Percentiles rank a stretch among this genome's conserved stretches.
Evolutionary conservation across 306 rosid genomes (phyloP).

Genomic region (Prinsepia uniflora): DNA sequence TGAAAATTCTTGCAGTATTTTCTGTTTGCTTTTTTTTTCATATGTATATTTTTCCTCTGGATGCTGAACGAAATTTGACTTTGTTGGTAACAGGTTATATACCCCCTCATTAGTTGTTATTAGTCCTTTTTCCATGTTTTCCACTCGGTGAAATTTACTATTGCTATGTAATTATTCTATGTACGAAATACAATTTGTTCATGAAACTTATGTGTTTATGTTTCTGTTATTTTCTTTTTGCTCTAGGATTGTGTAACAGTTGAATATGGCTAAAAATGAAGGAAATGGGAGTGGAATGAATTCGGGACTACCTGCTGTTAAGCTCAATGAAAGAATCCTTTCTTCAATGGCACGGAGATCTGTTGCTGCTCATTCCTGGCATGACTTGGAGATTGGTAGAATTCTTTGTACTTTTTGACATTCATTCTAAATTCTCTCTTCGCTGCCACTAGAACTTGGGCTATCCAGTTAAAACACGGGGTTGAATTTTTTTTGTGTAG

Average conservation of each 20-base stretch:
- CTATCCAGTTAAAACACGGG: not conserved
- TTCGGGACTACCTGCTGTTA: conserved; percentile 30
- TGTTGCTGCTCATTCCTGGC: conserved; percentile 99
- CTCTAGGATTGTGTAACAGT: conserved; percentile 24
- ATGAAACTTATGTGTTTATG: conserved; percentile 1
- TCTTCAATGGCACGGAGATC: conserved; percentile 79
- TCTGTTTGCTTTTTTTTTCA: not conserved
- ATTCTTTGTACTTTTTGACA: not conserved
- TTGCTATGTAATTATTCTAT: not conserved
- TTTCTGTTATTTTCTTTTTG: not conserved
- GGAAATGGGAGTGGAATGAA: conserved; percentile 43
- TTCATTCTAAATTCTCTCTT: not conserved
- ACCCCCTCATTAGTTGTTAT: not conserved
- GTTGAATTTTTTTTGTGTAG: not conserved
- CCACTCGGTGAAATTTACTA: conserved; percentile 11
- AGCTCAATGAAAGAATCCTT: conserved; percentile 85
- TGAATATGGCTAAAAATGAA: conserved; percentile 51
- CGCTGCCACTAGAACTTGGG: not conserved
- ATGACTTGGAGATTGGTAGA: conserved; percentile 88
- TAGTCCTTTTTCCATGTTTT: not conserved
- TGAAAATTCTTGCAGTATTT: not conserved
- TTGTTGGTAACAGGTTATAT: not conserved
- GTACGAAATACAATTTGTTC: not conserved
- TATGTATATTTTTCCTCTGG: not conserved
- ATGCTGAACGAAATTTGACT: too few species aligned